These are phyloP conservation scores for Nemania diffusa DNA, from an alignment of 2,329 filamentous ascomycete genomes.

Conservation along the genomic window DNA sequence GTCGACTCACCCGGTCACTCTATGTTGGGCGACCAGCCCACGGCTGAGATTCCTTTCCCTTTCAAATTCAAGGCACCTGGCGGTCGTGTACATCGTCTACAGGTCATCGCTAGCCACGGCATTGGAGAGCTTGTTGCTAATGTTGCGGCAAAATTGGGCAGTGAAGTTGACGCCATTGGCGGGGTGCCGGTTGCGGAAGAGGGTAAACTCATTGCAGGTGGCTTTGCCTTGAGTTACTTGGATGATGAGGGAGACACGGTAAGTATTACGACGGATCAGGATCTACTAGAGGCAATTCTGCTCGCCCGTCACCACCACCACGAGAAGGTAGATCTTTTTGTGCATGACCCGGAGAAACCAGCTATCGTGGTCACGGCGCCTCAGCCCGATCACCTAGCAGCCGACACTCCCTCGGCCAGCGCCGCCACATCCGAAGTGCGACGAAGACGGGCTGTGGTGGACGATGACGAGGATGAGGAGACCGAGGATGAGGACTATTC, in stretches of 20 bases:
- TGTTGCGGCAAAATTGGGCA: constrained; percentile 85
- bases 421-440: constrained; percentile 58
- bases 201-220: constrained; percentile 77
- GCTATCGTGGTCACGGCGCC: constrained; percentile 73
- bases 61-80: constrained; percentile 99
- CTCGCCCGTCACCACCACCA: constrained; percentile 79
- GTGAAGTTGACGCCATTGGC: constrained; percentile 84
- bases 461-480: constrained; percentile 65
- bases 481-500: constrained; percentile 60
- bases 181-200: constrained; percentile 82
- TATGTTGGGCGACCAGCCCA: constrained; percentile 64
- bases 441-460: constrained; percentile 57
- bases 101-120: constrained; percentile 82
- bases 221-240: constrained; percentile 93
- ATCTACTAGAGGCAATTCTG: constrained; percentile 88
- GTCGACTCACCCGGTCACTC: constrained; percentile 80
- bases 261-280: constrained; percentile 94
- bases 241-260: constrained; percentile 98
- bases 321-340: constrained; percentile 97
- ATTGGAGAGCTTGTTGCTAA: constrained; percentile 80
- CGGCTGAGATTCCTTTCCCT: constrained; percentile 83
- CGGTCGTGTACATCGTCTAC: constrained; percentile 91
- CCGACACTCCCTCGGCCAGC: constrained; percentile 60
- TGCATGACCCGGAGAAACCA: constrained; percentile 92
- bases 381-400: constrained; percentile 53